phyloP scores from a whole-genome alignment of 345 rosid species.

The Euphorbia peplus region DNA sequence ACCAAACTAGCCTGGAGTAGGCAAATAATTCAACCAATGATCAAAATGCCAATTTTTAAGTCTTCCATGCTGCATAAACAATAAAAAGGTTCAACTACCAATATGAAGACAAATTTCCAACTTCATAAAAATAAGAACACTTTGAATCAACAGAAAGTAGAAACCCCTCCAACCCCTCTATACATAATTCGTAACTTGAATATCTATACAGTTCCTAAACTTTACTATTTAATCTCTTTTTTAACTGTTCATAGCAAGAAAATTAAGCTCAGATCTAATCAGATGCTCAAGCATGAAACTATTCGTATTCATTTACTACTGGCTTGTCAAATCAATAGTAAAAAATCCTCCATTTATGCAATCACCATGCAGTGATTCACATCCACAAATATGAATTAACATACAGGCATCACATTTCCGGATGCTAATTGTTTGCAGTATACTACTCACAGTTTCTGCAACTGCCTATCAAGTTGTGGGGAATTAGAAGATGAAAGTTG shows the following conservation, averaged over 20 bases:
- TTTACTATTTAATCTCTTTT: background rate
- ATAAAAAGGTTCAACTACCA: background rate
- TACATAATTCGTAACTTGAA: background rate
- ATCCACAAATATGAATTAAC: background rate
- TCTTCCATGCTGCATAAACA: background rate
- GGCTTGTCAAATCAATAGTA: background rate
- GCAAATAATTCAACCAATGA: background rate
- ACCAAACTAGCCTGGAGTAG: background rate
- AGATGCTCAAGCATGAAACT: background rate
- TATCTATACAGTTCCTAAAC: background rate
- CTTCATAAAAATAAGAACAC: background rate
- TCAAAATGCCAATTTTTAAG: background rate
- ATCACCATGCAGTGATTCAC: background rate
- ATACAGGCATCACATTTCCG: background rate
- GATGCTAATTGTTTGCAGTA: conserved; percentile 11
- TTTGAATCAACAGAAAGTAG: background rate
- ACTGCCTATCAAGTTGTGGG: conserved; percentile 62
- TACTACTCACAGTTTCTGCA: conserved; percentile 71
- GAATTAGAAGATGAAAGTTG: conserved; percentile 38
- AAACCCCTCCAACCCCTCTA: background rate
- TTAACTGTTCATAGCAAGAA: background rate
- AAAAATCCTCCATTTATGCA: background rate
- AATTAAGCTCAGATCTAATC: background rate
- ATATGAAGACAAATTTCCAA: background rate
- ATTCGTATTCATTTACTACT: background rate